phyloP scores from a whole-genome alignment of 2,329 filamentous ascomycete genomes.

The Ophiostoma ips region DNA sequence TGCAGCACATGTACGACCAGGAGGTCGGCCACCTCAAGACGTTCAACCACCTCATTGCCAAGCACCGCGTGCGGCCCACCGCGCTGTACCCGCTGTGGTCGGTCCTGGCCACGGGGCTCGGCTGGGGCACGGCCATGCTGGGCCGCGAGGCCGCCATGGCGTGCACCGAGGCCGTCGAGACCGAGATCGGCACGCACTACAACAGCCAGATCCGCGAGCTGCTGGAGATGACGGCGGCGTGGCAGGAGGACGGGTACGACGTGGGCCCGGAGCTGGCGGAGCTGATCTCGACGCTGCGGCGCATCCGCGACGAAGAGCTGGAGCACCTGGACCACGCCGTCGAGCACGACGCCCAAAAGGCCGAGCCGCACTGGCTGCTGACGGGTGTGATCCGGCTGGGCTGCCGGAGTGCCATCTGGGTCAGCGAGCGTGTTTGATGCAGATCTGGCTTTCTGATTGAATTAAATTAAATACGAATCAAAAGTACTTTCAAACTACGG shows the following conservation, averaged over 20 bases:
- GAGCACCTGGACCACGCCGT: constrained; percentile 95
- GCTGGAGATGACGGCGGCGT: constrained; percentile 64
- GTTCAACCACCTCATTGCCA: constrained; percentile 71
- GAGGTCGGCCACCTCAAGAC: constrained; percentile 76
- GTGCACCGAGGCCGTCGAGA: constrained; percentile 96
- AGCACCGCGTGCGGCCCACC: constrained; percentile 82
- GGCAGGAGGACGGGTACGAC: constrained; percentile 65
- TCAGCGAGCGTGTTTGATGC: constrained; percentile 51
- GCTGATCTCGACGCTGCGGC: constrained; percentile 59
- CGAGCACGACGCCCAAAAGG: constrained; percentile 81
- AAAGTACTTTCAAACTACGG: no score
- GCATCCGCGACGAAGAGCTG: constrained; percentile 87
- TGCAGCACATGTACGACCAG: constrained; percentile 98
- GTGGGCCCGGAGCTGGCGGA: constrained; percentile 63
- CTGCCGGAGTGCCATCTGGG: constrained; percentile 84
- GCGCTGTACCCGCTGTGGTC: constrained; percentile 88
- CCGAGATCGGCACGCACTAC: constrained; percentile 92
- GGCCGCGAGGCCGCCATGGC: constrained; percentile 95
- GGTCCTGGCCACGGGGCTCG: constrained; percentile 62
- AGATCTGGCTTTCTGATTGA: no score
- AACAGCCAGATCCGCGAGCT: constrained; percentile 78
- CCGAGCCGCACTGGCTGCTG: constrained; percentile 76
- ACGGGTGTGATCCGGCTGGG: constrained; percentile 81
- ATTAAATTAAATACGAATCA: no score
- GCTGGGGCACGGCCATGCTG: constrained; percentile 80